Percentiles rank a stretch among this genome's conserved stretches.
phyloP scores from a whole-genome alignment of 176 grass and related monocot genomes.

The Phoenix roebelenii region DNA sequence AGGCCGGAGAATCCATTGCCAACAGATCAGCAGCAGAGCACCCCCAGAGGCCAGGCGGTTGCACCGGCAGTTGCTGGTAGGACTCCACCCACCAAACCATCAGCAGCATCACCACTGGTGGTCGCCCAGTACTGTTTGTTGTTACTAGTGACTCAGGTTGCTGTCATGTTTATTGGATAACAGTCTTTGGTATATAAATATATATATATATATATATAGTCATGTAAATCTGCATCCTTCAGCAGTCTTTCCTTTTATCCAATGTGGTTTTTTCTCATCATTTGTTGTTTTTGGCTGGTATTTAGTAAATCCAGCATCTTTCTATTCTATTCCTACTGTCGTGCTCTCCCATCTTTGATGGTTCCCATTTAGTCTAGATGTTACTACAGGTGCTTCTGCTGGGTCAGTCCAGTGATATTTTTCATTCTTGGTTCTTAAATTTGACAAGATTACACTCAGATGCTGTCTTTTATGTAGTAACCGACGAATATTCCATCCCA shows the following conservation, averaged over 20 bases:
- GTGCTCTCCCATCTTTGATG: too few species aligned
- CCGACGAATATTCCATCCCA: too few species aligned
- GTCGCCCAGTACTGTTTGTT: constrained; percentile 22
- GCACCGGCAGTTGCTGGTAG: constrained; percentile 51
- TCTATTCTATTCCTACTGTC: too few species aligned
- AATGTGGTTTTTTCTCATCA: constrained; percentile 18
- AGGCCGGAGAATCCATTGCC: constrained; percentile 65
- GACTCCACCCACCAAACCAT: constrained; percentile 28
- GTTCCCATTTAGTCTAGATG: too few species aligned
- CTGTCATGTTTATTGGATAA: constrained; percentile 57
- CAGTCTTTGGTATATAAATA: neutral
- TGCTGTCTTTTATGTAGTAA: too few species aligned
- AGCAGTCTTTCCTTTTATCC: neutral
- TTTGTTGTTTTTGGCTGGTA: too few species aligned
- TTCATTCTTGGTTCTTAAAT: too few species aligned
- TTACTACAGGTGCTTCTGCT: too few species aligned
- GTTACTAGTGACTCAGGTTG: constrained; percentile 42
- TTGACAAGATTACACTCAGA: too few species aligned
- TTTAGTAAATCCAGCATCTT: too few species aligned
- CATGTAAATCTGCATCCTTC: constrained; percentile 52
- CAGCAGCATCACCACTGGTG: constrained; percentile 11
- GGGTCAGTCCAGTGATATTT: too few species aligned
- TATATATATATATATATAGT: constrained; percentile 41
- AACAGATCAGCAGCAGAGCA: constrained; percentile 76
- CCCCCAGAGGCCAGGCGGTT: constrained; percentile 29